Conservation (phyloP, 257 asterid species). For the Lantana camara region DNA sequence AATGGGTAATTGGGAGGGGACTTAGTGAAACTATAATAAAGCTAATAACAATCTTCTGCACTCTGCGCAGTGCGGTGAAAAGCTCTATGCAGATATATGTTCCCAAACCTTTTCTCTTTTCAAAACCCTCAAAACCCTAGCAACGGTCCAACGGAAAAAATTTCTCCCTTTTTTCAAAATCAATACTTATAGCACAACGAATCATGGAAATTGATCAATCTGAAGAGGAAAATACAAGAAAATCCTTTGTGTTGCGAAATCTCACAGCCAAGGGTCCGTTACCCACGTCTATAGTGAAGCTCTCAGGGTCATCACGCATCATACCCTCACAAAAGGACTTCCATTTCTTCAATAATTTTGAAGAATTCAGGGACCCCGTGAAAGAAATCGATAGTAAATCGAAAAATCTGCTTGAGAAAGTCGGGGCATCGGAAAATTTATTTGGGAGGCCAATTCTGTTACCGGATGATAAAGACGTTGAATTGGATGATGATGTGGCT, state of each 20-base stretch:
- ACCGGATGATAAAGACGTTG: constrained; percentile 61
- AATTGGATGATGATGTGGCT: constrained; percentile 68
- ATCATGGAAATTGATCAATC: constrained; percentile 67
- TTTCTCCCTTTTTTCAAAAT: constrained; percentile 18
- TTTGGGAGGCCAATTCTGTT: constrained; percentile 53
- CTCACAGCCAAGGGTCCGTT: constrained; percentile 51
- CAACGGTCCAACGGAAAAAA: constrained; percentile 12
- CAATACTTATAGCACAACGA: constrained; percentile 2
- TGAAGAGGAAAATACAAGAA: constrained; percentile 45
- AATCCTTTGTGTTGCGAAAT: constrained; percentile 43
- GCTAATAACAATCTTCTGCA: not conserved
- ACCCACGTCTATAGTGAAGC: constrained; percentile 60
- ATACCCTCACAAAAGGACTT: constrained; percentile 77
- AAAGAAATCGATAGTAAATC: constrained; percentile 55
- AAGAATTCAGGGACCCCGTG: constrained; percentile 67
- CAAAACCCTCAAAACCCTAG: constrained; percentile 56
- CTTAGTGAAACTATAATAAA: too few relatives aligned
- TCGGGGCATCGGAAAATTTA: constrained; percentile 60
- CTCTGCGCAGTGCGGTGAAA: not conserved
- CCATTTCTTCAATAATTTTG: constrained; percentile 81
- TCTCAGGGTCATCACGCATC: constrained; percentile 78
- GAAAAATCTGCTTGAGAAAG: constrained; percentile 39
- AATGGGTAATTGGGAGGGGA: too few relatives aligned
- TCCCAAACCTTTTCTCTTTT: not conserved
- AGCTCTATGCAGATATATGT: not conserved